Percentiles rank a stretch among this genome's conserved stretches.
These are phyloP conservation scores for Lithohypha guttulata DNA, from an alignment of 2,329 filamentous ascomycete genomes.

Conservation along the genomic window DNA sequence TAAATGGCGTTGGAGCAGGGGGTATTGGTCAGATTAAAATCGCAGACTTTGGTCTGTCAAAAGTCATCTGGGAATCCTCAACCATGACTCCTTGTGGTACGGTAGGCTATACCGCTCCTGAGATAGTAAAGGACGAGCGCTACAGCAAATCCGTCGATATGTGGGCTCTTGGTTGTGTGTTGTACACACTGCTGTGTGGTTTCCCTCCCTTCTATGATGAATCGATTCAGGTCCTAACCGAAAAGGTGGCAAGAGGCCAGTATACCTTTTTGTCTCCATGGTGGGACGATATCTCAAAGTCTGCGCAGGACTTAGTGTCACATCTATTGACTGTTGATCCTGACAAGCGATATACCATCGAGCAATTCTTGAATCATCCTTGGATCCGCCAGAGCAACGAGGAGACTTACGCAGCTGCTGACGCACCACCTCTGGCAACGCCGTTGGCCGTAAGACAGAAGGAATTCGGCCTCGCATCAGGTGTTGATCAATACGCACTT, in stretches of 20 bases:
- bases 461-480: slow-evolving; percentile 42
- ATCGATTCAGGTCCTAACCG: slow-evolving; percentile 89
- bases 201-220: slow-evolving; percentile 97
- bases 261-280: slow-evolving; percentile 97
- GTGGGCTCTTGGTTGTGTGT: slow-evolving; percentile 94
- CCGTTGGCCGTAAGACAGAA: slow-evolving; percentile 51
- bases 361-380: slow-evolving; percentile 84
- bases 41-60: slow-evolving; percentile 93
- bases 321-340: slow-evolving; percentile 92
- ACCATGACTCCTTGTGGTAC: slow-evolving; percentile 99
- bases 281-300: slow-evolving; percentile 98
- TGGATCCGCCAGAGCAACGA: slow-evolving; percentile 72
- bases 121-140: slow-evolving; percentile 97
- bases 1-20: slow-evolving; percentile 67
- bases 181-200: slow-evolving; percentile 92
- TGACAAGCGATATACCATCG: slow-evolving; percentile 87
- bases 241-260: slow-evolving; percentile 93
- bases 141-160: slow-evolving; percentile 99
- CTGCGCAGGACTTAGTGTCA: slow-evolving; percentile 84
- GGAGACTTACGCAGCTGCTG: slow-evolving; percentile 53
- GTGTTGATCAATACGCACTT: slow-evolving; percentile 32
- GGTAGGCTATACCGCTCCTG: slow-evolving; percentile 96
- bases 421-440: slow-evolving; percentile 62
- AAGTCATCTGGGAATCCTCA: slow-evolving; percentile 95
- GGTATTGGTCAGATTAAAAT: slow-evolving; percentile 95